Conservation (phyloP, 129 eudicot species). For the Sambucus nigra region DNA sequence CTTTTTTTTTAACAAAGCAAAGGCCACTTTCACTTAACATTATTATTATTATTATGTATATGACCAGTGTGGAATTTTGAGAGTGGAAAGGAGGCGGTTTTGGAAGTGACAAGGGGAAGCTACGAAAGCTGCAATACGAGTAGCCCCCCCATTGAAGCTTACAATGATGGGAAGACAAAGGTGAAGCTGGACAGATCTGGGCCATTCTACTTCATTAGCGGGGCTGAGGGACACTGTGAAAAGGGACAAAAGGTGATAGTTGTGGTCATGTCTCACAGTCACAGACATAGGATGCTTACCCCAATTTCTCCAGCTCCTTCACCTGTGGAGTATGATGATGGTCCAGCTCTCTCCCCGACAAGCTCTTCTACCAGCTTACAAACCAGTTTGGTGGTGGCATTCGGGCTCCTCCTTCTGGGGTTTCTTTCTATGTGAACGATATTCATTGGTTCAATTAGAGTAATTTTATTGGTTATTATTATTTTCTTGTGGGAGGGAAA, state of each 20-base stretch:
- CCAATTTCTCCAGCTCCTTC: slow-evolving; percentile 33
- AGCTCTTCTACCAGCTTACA: slow-evolving; percentile 16
- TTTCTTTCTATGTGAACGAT: neutral
- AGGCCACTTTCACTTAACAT: neutral
- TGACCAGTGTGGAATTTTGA: slow-evolving; percentile 48
- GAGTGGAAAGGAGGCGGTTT: slow-evolving; percentile 32
- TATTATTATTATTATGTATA: neutral
- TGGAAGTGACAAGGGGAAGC: slow-evolving; percentile 31
- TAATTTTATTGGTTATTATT: neutral
- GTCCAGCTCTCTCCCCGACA: slow-evolving; percentile 31
- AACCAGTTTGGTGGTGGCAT: slow-evolving; percentile 6
- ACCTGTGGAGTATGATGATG: slow-evolving; percentile 22
- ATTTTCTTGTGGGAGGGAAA: neutral
- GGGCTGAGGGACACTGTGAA: slow-evolving; percentile 32
- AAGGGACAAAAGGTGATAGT: slow-evolving; percentile 48
- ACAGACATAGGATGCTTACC: neutral
- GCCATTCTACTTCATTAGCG: slow-evolving; percentile 45
- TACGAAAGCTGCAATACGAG: slow-evolving; percentile 41
- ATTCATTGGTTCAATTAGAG: neutral
- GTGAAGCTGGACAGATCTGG: slow-evolving; percentile 35
- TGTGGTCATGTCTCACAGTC: slow-evolving; percentile 35
- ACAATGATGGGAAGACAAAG: slow-evolving; percentile 32
- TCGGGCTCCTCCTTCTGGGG: slow-evolving; percentile 11
- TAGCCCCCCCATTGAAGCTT: slow-evolving; percentile 27
- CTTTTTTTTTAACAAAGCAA: neutral